Evolutionary conservation across 148 eudicot genomes (phyloP), one percentile per base, ranked within the genome.

Genomic region (Vaccinium corymbosum): DNA sequence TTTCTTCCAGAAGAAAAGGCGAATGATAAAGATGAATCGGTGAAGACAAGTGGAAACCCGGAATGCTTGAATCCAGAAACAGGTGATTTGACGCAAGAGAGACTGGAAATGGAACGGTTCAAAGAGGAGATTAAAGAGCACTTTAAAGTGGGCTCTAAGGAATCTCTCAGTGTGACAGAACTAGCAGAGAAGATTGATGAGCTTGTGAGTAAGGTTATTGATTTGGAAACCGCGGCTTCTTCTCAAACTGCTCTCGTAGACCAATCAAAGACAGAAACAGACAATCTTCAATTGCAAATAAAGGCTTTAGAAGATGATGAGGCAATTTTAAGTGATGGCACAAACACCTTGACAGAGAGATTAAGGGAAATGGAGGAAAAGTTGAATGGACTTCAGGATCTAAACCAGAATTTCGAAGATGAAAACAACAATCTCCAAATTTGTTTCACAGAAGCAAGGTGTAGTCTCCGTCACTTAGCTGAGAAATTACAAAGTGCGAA

Each of bases 161-260:
- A 75, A 49, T 62, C 90, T 35, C 87, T 92, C 14, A 88, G 89
- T 10, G 95, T 94, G 74, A 79, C 93, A 59, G 92, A 89, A 82
- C 83, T 97, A 91, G 97, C 92, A 13, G 98, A 93, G 86, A 97
- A 91, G 85, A 91, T 97, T 7, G 94, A 97, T 84, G 92, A 93
- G 88, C 95, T 97, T 77, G 99, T 95, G 42, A 90, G 85, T 83
- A 94, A 93, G 88, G 97, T 95, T 83, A 91, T 94, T 59, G 90
- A 84, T 87, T 84, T 95, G 78, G 95, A 95, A 85, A 90, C 91
- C 51, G 86, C 93, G 3, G 95, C 92, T 80, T 89, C 95, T 51
- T 92, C 98, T 77, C 99, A 97, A 87, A 94, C 95, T 42, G 95
- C 93, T 32, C 85, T 95, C 57, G 90, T 92, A 48, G 88, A 92